These are phyloP conservation scores for Monilinia laxa DNA, from an alignment of 2,329 filamentous ascomycete genomes.

Conservation along the genomic window DNA sequence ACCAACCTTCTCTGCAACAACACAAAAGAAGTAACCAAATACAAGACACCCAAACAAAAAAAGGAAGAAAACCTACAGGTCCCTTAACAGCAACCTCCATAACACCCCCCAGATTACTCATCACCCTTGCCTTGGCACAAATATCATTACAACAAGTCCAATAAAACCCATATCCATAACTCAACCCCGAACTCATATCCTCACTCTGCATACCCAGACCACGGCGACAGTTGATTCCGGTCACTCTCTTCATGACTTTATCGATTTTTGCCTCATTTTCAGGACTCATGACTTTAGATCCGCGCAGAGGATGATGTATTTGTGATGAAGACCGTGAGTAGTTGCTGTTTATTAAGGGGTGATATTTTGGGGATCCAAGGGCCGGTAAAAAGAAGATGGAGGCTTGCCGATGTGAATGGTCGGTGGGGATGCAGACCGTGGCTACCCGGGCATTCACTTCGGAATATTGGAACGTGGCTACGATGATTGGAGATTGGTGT, in stretches of 20 bases:
- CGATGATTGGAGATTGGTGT: not conserved
- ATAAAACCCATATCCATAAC: constrained; percentile 12
- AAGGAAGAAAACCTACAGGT: not conserved
- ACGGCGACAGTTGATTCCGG: not conserved
- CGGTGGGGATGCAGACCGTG: not conserved
- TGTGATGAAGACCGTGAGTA: not conserved
- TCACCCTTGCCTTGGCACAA: not conserved
- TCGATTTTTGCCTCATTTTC: not conserved
- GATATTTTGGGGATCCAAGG: not conserved
- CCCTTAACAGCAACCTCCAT: not conserved
- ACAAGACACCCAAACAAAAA: not conserved
- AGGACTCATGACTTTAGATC: not conserved
- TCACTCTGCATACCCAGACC: not conserved
- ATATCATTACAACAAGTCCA: constrained; percentile 12
- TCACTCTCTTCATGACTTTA: not conserved
- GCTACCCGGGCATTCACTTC: not conserved
- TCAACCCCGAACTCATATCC: not conserved
- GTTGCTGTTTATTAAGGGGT: not conserved
- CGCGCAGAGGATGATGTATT: not conserved
- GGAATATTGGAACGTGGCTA: not conserved
- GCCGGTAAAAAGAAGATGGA: not conserved
- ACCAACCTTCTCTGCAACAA: not conserved
- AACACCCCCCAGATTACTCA: not conserved
- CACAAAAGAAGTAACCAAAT: not conserved
- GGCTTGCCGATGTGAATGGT: not conserved